Evolutionary conservation across 441 rosid species (phyloP), one percentile per base, ranked within the genome.

Genomic region (Francoa sonchifolia): DNA sequence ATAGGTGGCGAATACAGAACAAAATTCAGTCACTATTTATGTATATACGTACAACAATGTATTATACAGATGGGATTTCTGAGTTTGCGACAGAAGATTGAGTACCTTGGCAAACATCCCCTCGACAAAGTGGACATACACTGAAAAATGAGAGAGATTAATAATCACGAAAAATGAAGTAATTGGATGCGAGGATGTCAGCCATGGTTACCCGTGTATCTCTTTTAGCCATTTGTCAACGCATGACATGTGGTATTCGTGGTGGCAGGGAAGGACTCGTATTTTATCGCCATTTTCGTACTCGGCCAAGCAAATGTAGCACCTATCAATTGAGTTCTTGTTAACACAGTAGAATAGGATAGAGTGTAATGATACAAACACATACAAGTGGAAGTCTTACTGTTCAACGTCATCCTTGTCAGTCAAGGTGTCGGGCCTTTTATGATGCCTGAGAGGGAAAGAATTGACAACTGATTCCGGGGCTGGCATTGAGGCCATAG

Each of bases 141-240:
- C 89, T 76, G 74, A 14, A 58, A 48, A 36, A 17, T 25, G 48
- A 17, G 46, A 22, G 15, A 39, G 6, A 21, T 6, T n/a, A 3
- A 20, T 8, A 3, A 33, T 5, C 29, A 21, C 6, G 38, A 4
- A 33, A 29, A 16, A n/a, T 31, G 19, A 21, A 12, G 13, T 20
- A 9, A 13, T 32, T 12, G 11, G 18, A 11, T 36, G 12, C 5
- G 20, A 39, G n/a, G n/a, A n/a, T n/a, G n/a, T n/a, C n/a, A n/a
- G n/a, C n/a, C n/a, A n/a, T n/a, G n/a, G n/a, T n/a, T 70, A 76
- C 89, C 84, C 82, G 3, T 73, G 89, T 53, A 79, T 79, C 68
- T 79, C 82, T 72, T 79, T 79, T 13, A 79, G 84, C 89, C 89
- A 79, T 71, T 79, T 79, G 58, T 76, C 84, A 5, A 79, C 72